phyloP scores from a whole-genome alignment of 345 rosid species.

The Salix exigua region DNA sequence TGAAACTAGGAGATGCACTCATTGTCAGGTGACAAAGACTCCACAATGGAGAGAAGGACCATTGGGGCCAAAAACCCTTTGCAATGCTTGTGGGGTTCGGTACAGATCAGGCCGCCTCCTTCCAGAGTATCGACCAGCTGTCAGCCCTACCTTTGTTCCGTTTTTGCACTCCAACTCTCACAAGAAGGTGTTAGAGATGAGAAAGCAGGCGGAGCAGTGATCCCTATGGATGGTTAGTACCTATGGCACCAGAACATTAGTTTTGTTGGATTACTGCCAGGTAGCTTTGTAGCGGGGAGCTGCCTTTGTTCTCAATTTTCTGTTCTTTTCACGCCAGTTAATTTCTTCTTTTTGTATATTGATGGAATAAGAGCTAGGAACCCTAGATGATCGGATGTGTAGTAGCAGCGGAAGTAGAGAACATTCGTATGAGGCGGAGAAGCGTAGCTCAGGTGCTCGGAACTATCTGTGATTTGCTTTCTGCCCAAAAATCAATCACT shows the following conservation, averaged over 20 bases:
- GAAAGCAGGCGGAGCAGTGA: slow-evolving; percentile 37
- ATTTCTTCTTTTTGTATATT: slow-evolving; percentile 46
- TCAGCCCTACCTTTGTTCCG: slow-evolving; percentile 75
- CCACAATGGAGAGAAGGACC: slow-evolving; percentile 99
- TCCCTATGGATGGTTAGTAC: neutral
- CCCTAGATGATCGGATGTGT: slow-evolving; percentile 26
- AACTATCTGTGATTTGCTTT: slow-evolving; percentile 4
- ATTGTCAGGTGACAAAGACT: slow-evolving; percentile 69
- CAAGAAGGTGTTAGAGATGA: slow-evolving; percentile 76
- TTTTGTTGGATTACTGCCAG: slow-evolving; percentile 30
- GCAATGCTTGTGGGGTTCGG: slow-evolving; percentile 94
- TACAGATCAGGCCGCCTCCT: slow-evolving; percentile 81
- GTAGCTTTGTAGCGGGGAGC: slow-evolving; percentile 26
- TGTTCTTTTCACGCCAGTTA: neutral
- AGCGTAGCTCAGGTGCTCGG: slow-evolving; percentile 16
- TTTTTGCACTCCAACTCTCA: slow-evolving; percentile 72
- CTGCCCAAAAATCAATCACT: neutral
- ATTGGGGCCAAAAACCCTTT: slow-evolving; percentile 80
- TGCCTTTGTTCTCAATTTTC: slow-evolving; percentile 18
- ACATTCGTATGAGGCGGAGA: slow-evolving; percentile 6
- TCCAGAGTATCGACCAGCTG: slow-evolving; percentile 88
- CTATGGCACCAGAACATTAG: slow-evolving; percentile 17
- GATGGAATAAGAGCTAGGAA: slow-evolving; percentile 32
- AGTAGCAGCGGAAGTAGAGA: slow-evolving; percentile 8
- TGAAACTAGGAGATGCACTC: slow-evolving; percentile 55